phyloP scores from a whole-genome alignment of 176 grass and related monocot species.

The Oryza glumipatula region DNA sequence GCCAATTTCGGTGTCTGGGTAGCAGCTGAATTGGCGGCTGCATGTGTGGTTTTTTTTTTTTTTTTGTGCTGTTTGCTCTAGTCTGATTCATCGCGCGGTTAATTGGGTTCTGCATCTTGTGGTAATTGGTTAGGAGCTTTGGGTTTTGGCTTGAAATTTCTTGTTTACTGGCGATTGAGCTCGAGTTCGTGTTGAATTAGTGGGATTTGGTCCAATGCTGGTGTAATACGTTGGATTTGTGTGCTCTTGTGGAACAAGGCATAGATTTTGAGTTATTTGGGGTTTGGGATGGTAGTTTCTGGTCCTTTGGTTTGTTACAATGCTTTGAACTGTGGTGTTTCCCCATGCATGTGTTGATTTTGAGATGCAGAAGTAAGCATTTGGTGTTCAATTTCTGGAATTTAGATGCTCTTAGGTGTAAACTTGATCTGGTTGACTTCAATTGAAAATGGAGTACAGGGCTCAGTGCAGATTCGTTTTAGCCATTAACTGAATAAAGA shows the following conservation, averaged over 20 bases:
- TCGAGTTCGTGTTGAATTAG: neutral
- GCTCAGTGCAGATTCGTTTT: conserved; percentile 9
- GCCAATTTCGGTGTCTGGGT: neutral
- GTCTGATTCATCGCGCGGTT: neutral
- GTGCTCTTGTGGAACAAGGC: neutral
- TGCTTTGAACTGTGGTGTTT: neutral
- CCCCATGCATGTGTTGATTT: neutral
- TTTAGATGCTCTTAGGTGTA: neutral
- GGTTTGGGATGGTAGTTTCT: neutral
- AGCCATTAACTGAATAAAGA: conserved; percentile 32
- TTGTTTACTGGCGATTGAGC: neutral
- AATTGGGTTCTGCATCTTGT: neutral
- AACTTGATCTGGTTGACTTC: conserved; percentile 28
- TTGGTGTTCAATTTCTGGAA: neutral
- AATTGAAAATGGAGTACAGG: neutral
- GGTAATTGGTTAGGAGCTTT: neutral
- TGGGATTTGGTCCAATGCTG: neutral
- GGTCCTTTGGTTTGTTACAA: neutral
- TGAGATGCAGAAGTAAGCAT: neutral
- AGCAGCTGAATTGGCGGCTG: conserved; percentile 2
- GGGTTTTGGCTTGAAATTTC: conserved; percentile 15
- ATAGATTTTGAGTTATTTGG: neutral
- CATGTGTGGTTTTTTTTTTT: conserved; percentile 1
- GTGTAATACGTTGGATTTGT: neutral
- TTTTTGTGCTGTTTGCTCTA: neutral